Evolutionary conservation across 148 eudicot species (phyloP).

Genomic region (Rhododendron kiyosumense): DNA sequence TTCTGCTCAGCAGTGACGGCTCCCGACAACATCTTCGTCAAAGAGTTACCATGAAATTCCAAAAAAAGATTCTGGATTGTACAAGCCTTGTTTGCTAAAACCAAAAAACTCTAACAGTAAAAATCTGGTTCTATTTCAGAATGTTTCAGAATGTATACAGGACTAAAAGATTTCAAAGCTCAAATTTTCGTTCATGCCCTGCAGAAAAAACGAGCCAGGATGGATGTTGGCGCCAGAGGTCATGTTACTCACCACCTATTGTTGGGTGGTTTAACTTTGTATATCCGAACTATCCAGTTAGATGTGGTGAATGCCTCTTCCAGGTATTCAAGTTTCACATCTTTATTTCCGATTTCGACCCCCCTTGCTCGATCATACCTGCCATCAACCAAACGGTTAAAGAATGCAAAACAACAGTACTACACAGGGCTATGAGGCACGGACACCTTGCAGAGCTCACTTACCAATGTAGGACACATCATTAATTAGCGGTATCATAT

Average conservation of each 20-base stretch:
- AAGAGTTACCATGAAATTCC: neutral
- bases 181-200: slow-evolving; percentile 7
- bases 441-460: neutral
- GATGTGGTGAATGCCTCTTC: slow-evolving; percentile 98
- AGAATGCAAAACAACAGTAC: neutral
- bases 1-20: neutral
- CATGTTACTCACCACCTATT: slow-evolving; percentile 64
- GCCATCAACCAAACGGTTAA: slow-evolving; percentile 11
- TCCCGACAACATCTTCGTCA: neutral
- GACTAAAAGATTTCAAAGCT: neutral
- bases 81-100: slow-evolving; percentile 13
- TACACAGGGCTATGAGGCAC: neutral
- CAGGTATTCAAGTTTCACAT: slow-evolving; percentile 81
- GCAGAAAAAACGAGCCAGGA: slow-evolving; percentile 6
- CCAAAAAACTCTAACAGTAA: neutral
- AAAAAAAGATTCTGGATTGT: neutral
- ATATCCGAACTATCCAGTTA: slow-evolving; percentile 95
- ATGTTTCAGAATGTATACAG: slow-evolving; percentile 5
- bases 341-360: slow-evolving; percentile 95
- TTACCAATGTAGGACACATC: neutral
- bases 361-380: slow-evolving; percentile 99
- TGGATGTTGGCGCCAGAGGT: neutral
- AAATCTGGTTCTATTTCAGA: slow-evolving; percentile 4
- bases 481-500: neutral
- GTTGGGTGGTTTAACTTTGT: slow-evolving; percentile 97